Conservation (phyloP, 345 rosid species). For the Melaleuca alternifolia region DNA sequence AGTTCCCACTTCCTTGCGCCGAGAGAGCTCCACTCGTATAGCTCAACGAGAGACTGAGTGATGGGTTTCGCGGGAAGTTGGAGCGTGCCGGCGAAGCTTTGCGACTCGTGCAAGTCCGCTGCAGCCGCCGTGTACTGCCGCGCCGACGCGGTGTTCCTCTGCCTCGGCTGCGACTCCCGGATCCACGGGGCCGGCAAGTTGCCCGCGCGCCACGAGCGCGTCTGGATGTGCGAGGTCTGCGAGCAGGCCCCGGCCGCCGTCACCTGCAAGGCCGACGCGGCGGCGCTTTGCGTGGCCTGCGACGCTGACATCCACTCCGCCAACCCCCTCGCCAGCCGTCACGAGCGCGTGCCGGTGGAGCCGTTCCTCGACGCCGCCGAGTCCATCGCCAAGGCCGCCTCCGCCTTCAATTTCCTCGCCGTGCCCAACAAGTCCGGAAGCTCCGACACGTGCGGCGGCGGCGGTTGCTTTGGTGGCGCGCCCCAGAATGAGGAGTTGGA, state of each 20-base stretch:
- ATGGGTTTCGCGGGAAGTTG: conserved; percentile 30
- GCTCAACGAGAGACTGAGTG: neutral
- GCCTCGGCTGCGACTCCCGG: conserved; percentile 51
- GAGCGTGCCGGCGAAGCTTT: conserved; percentile 49
- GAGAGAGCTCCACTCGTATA: neutral
- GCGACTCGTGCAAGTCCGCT: conserved; percentile 71
- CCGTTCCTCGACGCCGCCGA: conserved; percentile 50
- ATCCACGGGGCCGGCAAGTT: conserved; percentile 45
- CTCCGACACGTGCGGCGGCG: conserved; percentile 6
- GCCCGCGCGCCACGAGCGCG: conserved; percentile 60
- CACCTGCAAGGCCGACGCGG: conserved; percentile 96
- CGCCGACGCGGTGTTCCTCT: conserved; percentile 63
- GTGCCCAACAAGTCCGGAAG: neutral
- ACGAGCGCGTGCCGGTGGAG: conserved; percentile 68
- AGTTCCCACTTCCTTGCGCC: neutral
- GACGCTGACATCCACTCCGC: conserved; percentile 92
- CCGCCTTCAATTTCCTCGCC: conserved; percentile 27
- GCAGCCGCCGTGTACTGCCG: conserved; percentile 64
- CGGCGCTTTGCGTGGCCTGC: conserved; percentile 72
- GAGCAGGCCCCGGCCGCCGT: conserved; percentile 95
- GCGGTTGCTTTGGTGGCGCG: neutral
- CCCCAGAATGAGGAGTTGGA: conserved; percentile 21
- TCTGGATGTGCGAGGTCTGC: conserved; percentile 77
- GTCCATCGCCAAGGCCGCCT: conserved; percentile 21
- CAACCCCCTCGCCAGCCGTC: conserved; percentile 81